Evolutionary conservation across 805 yeast species (phyloP).

Genomic region (Cephaloascus albidus): DNA sequence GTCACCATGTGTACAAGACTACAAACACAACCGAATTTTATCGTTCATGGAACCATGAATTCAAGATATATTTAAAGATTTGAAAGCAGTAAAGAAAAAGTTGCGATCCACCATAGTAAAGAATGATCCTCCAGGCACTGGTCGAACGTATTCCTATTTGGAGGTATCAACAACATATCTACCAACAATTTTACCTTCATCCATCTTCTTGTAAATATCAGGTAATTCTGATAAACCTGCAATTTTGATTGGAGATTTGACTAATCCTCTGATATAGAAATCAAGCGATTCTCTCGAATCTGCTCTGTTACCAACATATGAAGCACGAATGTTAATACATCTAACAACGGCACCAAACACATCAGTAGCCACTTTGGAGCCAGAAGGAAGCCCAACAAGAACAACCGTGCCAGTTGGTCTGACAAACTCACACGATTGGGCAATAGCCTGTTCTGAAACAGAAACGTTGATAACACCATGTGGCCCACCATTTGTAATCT

Average conservation of each 20-base stretch:
- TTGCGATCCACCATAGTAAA: no score
- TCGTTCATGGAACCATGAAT: no score
- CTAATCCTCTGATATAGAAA: conserved; percentile 63
- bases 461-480: no score
- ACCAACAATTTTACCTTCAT: conserved; percentile 76
- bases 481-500: conserved; percentile 63
- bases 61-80: no score
- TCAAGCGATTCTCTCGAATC: conserved; percentile 77
- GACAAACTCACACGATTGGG: conserved; percentile 49
- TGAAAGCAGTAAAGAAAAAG: no score
- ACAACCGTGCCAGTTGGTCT: conserved; percentile 65
- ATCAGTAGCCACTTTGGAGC: conserved; percentile 59
- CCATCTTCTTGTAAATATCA: conserved; percentile 67
- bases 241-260: conserved; percentile 64
- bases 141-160: conserved; percentile 32
- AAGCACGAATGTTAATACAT: conserved; percentile 66
- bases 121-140: no score
- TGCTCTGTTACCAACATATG: conserved; percentile 84
- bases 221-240: conserved; percentile 70
- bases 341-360: conserved; percentile 70
- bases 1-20: no score
- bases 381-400: conserved; percentile 71
- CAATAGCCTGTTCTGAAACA: conserved; percentile 59
- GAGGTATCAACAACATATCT: conserved; percentile 80
- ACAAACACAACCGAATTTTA: no score